These are phyloP conservation scores for Beauveria sp. DNA, from an alignment of 2,329 filamentous ascomycete species.

Conservation along the genomic window DNA sequence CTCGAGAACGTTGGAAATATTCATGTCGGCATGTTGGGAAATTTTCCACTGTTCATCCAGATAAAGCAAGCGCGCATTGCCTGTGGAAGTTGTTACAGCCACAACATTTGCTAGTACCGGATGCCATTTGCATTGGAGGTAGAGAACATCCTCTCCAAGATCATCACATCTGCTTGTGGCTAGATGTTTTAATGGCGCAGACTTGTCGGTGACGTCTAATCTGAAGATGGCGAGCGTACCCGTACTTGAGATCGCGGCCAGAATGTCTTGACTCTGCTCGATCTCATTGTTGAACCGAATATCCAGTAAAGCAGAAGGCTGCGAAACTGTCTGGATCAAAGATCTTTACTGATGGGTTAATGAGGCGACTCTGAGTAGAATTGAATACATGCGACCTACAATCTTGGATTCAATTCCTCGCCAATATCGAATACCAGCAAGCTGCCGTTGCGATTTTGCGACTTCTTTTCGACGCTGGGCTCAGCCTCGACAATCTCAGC, in stretches of 20 bases:
- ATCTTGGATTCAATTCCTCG: conserved; percentile 14
- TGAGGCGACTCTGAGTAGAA: neutral
- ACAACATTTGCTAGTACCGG: conserved; percentile 47
- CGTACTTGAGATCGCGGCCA: conserved; percentile 73
- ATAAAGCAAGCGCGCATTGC: conserved; percentile 50
- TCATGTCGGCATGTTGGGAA: conserved; percentile 26
- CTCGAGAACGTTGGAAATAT: conserved; percentile 51
- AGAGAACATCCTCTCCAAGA: conserved; percentile 52
- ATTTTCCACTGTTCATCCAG: conserved; percentile 36
- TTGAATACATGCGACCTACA: conserved; percentile 41
- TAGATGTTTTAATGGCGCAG: conserved; percentile 31
- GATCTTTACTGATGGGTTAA: conserved; percentile 30
- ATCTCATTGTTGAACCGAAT: conserved; percentile 64
- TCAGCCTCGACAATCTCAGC: conserved; percentile 17
- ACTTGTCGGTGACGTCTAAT: conserved; percentile 33
- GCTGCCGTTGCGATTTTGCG: conserved; percentile 65
- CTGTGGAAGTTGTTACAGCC: conserved; percentile 64
- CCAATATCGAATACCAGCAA: conserved; percentile 56
- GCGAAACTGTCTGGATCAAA: conserved; percentile 50
- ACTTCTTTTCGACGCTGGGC: conserved; percentile 23
- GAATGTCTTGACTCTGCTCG: conserved; percentile 37
- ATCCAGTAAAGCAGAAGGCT: conserved; percentile 73
- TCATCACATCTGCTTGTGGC: conserved; percentile 37
- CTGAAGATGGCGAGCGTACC: conserved; percentile 60
- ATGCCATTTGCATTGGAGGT: conserved; percentile 70